phyloP scores from a whole-genome alignment of 345 rosid genomes.

The Raphanus sativus region DNA sequence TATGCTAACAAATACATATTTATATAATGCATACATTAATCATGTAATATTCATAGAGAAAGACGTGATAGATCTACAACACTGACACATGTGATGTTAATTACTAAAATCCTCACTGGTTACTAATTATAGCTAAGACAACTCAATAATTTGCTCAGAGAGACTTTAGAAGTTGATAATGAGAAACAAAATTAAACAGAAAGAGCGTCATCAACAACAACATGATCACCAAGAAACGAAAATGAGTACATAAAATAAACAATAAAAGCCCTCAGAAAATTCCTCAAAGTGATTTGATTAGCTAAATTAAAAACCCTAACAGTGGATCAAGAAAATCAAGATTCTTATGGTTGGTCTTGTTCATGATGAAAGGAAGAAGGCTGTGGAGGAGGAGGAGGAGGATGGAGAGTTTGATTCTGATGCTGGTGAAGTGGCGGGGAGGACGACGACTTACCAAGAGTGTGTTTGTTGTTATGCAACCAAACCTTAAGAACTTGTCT shows the following conservation, averaged over 20 bases:
- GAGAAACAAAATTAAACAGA: conserved; percentile 18
- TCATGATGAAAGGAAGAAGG: conserved; percentile 34
- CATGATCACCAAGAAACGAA: conserved; percentile 21
- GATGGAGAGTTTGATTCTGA: conserved; percentile 21
- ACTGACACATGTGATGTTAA: conserved; percentile 29
- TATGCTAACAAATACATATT: not conserved
- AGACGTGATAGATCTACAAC: not conserved
- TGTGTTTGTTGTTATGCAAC: conserved; percentile 90
- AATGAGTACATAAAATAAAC: conserved; percentile 35
- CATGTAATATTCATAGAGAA: conserved; percentile 5
- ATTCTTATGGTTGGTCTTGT: conserved; percentile 51
- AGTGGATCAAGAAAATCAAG: conserved; percentile 15
- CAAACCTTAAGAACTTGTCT: conserved; percentile 85
- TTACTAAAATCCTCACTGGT: not conserved
- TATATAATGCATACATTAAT: conserved; percentile 9
- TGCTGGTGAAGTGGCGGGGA: conserved; percentile 15
- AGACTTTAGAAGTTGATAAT: not conserved
- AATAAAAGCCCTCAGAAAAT: conserved; percentile 15
- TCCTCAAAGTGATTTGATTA: conserved; percentile 13
- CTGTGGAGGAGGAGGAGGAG: conserved; percentile 11
- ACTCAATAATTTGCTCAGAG: not conserved
- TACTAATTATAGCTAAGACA: not conserved
- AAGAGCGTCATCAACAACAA: conserved; percentile 7
- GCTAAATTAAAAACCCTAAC: conserved; percentile 35
- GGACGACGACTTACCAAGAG: conserved; percentile 61